Conservation (phyloP, 495 filamentous ascomycete species). For the Podospora comata region DNA sequence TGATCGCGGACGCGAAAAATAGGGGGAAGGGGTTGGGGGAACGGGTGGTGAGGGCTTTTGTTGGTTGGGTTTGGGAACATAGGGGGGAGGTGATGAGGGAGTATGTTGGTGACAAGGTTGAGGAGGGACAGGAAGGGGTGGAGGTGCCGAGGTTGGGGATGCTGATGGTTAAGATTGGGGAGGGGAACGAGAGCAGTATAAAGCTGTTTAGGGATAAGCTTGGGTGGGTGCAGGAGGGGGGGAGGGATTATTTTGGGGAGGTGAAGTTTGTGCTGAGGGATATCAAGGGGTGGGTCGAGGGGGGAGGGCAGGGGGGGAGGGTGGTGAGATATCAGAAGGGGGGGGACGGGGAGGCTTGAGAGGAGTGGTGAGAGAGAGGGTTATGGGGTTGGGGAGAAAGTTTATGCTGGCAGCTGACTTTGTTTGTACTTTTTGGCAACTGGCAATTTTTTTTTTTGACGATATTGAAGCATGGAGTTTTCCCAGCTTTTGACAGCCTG, state of each 20-base stretch:
- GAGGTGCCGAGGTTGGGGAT: slow-evolving; percentile 25
- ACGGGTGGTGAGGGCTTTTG: slow-evolving; percentile 62
- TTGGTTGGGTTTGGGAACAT: slow-evolving; percentile 58
- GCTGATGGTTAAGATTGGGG: slow-evolving; percentile 48
- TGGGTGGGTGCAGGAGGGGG: slow-evolving; percentile 45
- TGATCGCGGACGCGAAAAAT: slow-evolving; percentile 65
- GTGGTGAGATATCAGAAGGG: slow-evolving; percentile 28
- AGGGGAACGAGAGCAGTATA: slow-evolving; percentile 39
- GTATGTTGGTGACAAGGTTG: slow-evolving; percentile 39
- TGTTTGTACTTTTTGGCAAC: too few species aligned
- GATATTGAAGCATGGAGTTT: too few species aligned
- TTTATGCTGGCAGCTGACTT: too few species aligned
- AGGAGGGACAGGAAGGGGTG: not conserved
- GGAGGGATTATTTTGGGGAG: slow-evolving; percentile 52
- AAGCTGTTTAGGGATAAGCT: slow-evolving; percentile 41
- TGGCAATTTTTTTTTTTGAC: too few species aligned
- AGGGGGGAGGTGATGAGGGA: slow-evolving; percentile 55
- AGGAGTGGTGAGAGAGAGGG: not conserved
- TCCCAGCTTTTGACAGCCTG: too few species aligned
- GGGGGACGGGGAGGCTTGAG: not conserved
- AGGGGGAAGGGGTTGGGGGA: slow-evolving; percentile 65
- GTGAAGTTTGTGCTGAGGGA: slow-evolving; percentile 40
- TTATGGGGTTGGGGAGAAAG: too few species aligned
- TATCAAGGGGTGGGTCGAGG: slow-evolving; percentile 15
- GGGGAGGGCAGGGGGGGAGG: slow-evolving; percentile 16